These are phyloP conservation scores for Penicillium sumatraense DNA, from an alignment of 2,329 filamentous ascomycete species.

Conservation along the genomic window DNA sequence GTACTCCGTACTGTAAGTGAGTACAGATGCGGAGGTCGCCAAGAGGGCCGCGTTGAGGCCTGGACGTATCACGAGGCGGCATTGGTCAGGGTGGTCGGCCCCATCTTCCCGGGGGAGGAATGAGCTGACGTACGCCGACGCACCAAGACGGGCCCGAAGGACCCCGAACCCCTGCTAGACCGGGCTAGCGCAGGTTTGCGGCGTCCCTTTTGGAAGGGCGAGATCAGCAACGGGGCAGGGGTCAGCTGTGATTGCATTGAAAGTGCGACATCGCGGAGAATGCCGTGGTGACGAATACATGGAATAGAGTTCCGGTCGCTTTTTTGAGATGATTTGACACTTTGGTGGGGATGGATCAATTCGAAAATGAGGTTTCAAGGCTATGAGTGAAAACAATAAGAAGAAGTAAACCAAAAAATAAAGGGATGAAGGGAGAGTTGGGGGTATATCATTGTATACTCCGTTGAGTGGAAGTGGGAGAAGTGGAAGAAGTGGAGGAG, in stretches of 20 bases:
- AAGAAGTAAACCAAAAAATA: neutral
- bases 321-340: neutral
- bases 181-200: slow-evolving; percentile 12
- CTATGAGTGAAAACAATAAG: neutral
- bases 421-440: too few species aligned
- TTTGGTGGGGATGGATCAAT: neutral
- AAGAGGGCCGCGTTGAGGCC: slow-evolving; percentile 8
- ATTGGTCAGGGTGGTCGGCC: slow-evolving; percentile 3
- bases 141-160: slow-evolving; percentile 5
- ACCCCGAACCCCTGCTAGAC: slow-evolving; percentile 11
- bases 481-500: neutral
- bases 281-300: slow-evolving; percentile 24
- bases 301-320: slow-evolving; percentile 12
- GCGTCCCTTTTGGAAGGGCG: slow-evolving; percentile 14
- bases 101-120: slow-evolving; percentile 7
- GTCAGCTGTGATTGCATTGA: slow-evolving; percentile 1
- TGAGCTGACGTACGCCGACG: slow-evolving; percentile 24
- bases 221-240: slow-evolving; percentile 11
- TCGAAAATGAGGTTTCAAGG: too few species aligned
- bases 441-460: too few species aligned
- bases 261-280: slow-evolving; percentile 11
- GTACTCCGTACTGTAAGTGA: too few species aligned
- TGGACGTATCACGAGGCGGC: slow-evolving; percentile 14
- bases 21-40: slow-evolving; percentile 15
- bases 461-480: neutral